phyloP scores from a whole-genome alignment of 495 filamentous ascomycete species.

The Podospora fimiseda region DNA sequence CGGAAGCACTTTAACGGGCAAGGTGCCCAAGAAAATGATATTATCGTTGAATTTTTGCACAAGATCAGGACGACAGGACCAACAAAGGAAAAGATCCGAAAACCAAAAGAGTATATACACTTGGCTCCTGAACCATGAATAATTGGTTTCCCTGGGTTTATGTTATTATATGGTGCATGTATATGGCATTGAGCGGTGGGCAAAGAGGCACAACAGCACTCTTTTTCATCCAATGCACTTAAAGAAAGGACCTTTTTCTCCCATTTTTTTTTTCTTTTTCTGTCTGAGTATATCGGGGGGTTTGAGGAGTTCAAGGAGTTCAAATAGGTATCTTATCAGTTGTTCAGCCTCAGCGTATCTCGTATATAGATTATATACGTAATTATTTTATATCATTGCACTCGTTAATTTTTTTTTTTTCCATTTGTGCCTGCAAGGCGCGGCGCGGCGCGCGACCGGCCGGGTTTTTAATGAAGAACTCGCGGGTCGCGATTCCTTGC shows the following conservation, averaged over 20 bases:
- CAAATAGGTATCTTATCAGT: too few relatives aligned
- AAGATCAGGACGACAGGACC: slow-evolving; percentile 52
- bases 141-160: neutral
- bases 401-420: neutral
- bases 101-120: slow-evolving; percentile 18
- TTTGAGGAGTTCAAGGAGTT: neutral
- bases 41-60: slow-evolving; percentile 81
- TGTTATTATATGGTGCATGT: neutral
- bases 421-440: neutral
- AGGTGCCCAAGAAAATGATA: slow-evolving; percentile 78
- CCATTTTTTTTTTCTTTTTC: neutral
- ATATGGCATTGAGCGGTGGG: neutral
- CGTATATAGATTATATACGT: neutral
- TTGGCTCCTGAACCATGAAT: slow-evolving; percentile 15
- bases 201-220: neutral
- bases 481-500: slow-evolving; percentile 19
- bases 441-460: neutral
- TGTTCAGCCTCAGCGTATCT: too few relatives aligned
- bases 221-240: neutral
- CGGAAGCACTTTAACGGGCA: slow-evolving; percentile 86
- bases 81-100: slow-evolving; percentile 25
- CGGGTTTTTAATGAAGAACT: slow-evolving; percentile 14
- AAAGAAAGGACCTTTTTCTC: neutral
- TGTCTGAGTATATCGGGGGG: neutral
- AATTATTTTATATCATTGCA: too few relatives aligned